Evolutionary conservation across 2,329 filamentous ascomycete genomes (phyloP).

Genomic region (Stylonectria norvegica): DNA sequence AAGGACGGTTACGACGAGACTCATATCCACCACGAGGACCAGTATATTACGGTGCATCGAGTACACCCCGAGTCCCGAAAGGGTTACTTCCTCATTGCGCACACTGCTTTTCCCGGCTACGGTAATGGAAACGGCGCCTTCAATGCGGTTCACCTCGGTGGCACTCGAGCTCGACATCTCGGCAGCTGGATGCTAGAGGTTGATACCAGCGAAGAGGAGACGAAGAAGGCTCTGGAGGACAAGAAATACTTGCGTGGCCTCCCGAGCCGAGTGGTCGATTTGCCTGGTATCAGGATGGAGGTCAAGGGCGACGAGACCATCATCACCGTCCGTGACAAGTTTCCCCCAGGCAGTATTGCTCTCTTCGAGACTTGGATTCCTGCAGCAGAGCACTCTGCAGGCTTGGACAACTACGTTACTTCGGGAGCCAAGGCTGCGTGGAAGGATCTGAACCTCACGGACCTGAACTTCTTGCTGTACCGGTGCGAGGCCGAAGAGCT

Average conservation of each 20-base stretch:
- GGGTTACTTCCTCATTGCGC: constrained; percentile 92
- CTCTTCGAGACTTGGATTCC: constrained; percentile 97
- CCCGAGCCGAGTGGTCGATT: constrained; percentile 74
- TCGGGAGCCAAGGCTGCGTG: constrained; percentile 78
- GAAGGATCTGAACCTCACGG: constrained; percentile 67
- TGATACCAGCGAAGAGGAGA: constrained; percentile 69
- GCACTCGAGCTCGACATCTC: constrained; percentile 80
- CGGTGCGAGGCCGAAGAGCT: constrained; percentile 84
- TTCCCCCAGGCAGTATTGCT: constrained; percentile 91
- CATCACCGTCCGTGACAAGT: constrained; percentile 76
- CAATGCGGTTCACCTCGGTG: constrained; percentile 72
- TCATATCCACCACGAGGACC: constrained; percentile 92
- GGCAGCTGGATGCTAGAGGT: constrained; percentile 93
- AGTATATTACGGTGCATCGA: constrained; percentile 94
- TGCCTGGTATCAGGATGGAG: constrained; percentile 72
- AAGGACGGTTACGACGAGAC: constrained; percentile 92
- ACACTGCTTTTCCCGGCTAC: constrained; percentile 91
- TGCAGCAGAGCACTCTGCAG: constrained; percentile 75
- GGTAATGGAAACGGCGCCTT: constrained; percentile 80
- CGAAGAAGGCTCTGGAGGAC: constrained; percentile 62
- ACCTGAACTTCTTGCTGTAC: constrained; percentile 90
- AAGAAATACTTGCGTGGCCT: constrained; percentile 72
- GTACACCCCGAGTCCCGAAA: constrained; percentile 90
- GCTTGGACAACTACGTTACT: constrained; percentile 82
- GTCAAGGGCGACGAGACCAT: constrained; percentile 69